phyloP scores from a whole-genome alignment of 768 basidiomycete genomes.

The Lactarius tabidus region DNA sequence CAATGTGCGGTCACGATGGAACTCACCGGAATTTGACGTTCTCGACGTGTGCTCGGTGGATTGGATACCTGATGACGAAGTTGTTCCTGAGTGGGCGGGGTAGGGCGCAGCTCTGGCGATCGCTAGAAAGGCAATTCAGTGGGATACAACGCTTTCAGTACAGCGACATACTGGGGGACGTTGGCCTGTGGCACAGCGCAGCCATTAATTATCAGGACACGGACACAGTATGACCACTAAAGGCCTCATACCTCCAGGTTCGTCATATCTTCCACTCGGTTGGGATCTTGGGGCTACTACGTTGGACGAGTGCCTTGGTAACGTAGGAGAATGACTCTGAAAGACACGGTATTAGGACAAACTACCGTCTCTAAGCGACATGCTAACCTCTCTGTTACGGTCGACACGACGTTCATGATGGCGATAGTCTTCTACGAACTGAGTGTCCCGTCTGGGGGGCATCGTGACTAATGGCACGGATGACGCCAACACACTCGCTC shows the following conservation, averaged over 20 bases:
- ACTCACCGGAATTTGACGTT: constrained; percentile 16
- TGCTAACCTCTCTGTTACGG: constrained; percentile 3
- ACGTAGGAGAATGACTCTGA: constrained; percentile 4
- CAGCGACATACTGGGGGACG: constrained; percentile 3
- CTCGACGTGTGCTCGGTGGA: constrained; percentile 6
- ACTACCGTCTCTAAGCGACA: neutral
- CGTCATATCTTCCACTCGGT: constrained; percentile 10
- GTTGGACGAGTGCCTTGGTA: neutral
- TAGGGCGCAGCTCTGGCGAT: constrained; percentile 6
- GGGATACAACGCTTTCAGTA: neutral
- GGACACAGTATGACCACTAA: too few species aligned
- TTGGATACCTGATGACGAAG: constrained; percentile 1
- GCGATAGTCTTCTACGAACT: constrained; percentile 2
- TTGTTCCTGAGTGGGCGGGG: constrained; percentile 7
- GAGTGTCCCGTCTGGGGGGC: constrained; percentile 1
- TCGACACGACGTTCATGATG: constrained; percentile 11
- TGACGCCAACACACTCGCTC: neutral
- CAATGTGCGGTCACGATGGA: neutral
- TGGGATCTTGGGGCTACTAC: constrained; percentile 1
- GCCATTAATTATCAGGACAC: neutral
- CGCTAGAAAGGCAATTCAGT: constrained; percentile 10
- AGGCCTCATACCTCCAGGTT: constrained; percentile 3
- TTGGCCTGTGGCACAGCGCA: neutral
- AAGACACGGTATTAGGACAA: neutral
- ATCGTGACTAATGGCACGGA: neutral